phyloP scores from a whole-genome alignment of 257 asterid species.

The Fraxinus quadrangulata region DNA sequence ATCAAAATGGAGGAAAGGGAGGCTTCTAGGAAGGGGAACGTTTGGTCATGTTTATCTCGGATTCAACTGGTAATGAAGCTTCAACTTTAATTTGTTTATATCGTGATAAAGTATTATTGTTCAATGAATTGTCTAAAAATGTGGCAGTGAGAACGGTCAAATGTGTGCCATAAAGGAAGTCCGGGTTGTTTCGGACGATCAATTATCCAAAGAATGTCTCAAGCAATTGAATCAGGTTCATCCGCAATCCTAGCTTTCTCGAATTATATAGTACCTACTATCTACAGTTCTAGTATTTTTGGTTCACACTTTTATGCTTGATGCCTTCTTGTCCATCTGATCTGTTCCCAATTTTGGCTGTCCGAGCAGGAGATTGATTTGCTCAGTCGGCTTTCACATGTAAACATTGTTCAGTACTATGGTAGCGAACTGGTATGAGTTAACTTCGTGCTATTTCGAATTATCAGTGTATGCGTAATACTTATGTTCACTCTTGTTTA shows the following conservation, averaged over 20 bases:
- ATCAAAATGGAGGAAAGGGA: constrained; percentile 94
- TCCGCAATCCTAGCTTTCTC: not conserved
- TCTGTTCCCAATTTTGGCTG: constrained; percentile 28
- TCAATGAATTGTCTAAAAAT: constrained; percentile 17
- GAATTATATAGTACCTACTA: not conserved
- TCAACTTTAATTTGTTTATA: not conserved
- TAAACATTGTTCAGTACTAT: constrained; percentile 81
- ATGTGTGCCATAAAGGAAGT: constrained; percentile 99
- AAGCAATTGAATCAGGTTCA: constrained; percentile 93
- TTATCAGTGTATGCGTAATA: not conserved
- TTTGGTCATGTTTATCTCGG: constrained; percentile 98
- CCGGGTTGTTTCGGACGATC: constrained; percentile 78
- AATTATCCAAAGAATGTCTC: constrained; percentile 83
- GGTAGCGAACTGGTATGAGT: constrained; percentile 85
- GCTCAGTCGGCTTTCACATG: constrained; percentile 85
- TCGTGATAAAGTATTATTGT: not conserved
- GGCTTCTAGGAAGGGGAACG: constrained; percentile 94
- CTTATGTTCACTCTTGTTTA: not conserved
- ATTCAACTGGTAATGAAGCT: constrained; percentile 66
- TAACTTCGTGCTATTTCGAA: constrained; percentile 7
- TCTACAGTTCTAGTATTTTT: not conserved
- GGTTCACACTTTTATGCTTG: not conserved
- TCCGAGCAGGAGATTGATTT: constrained; percentile 71
- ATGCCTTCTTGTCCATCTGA: not conserved
- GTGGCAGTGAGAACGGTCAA: constrained; percentile 87